Evolutionary conservation across 2,329 filamentous ascomycete species (phyloP), one percentile per base, ranked within the genome.

Genomic region (Ophiostoma australiae): DNA sequence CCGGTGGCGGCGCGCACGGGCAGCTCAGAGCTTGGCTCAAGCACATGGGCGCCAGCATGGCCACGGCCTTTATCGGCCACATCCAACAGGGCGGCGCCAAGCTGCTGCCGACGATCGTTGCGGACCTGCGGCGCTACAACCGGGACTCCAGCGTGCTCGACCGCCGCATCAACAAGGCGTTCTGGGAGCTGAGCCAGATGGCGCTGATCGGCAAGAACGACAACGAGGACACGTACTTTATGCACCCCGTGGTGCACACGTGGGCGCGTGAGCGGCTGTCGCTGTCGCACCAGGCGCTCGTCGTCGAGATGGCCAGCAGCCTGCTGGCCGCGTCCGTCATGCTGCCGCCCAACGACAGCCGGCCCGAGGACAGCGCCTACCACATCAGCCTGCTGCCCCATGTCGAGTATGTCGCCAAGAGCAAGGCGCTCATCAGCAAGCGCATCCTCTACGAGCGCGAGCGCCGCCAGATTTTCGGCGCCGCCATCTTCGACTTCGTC

Each of bases 231-330:
- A 69, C 33, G 10, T 69, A 69, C 27, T 69, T 61, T 41, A 69
- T 69, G 68, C 68, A 69, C 35, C 68, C 68, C 48, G n/a, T 69
- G 2, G 68, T 69, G 48, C 68, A 69, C 33, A 55, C 48, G 8
- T 69, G 68, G 68, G 68, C 68, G 3, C 68, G 68, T 10, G 68
- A 69, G 48, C 68, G 68, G 8, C 33, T 39, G 11, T 31, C 33
- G 7, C 20, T 69, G 1, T 33, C 48, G 17, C 27, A 69, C 48
- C 68, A 69, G 68, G 48, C 52, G 48, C 68, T 69, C 48, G 33
- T 52, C 31, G 48, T 52, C 31, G 68, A 69, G 20, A 52, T 69
- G 31, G 33, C 68, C 1, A 52, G 68, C 48, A 33, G 44, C 20
- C 44, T 69, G 17, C 52, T 69, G 5, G 20, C 68, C 8, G 68